Conservation (phyloP, 768 basidiomycete species). For the Podaxis sp. region DNA sequence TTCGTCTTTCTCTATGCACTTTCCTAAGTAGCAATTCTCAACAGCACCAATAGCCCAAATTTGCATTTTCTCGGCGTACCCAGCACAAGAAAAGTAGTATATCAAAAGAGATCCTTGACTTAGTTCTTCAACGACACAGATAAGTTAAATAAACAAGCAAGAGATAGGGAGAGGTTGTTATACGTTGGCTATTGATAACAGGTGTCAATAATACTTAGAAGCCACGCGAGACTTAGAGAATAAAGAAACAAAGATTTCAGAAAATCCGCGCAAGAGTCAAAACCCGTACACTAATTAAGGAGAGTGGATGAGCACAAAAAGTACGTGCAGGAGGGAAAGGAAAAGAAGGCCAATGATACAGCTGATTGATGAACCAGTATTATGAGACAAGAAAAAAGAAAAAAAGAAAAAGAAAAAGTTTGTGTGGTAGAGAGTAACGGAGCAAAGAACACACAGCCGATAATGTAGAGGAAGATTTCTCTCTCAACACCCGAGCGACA, state of each 20-base stretch:
- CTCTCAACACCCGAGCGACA: constrained; percentile 10
- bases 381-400: constrained; percentile 11
- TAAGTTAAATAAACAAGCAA: constrained; percentile 27
- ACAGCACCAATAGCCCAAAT: constrained; percentile 7
- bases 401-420: constrained; percentile 7
- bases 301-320: constrained; percentile 1
- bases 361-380: constrained; percentile 14
- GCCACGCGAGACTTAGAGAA: neutral
- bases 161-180: constrained; percentile 2
- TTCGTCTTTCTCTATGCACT: neutral
- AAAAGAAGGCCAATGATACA: constrained; percentile 24
- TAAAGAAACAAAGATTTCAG: neutral
- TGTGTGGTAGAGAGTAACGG: constrained; percentile 15
- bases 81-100: constrained; percentile 16
- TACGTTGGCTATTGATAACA: constrained; percentile 15
- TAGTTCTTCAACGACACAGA: constrained; percentile 14
- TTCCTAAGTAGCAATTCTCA: neutral
- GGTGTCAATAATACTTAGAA: constrained; percentile 7
- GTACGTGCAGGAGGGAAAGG: neutral
- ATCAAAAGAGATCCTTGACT: constrained; percentile 14
- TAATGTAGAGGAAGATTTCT: constrained; percentile 4
- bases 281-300: constrained; percentile 9
- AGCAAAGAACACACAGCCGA: constrained; percentile 11
- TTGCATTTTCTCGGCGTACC: constrained; percentile 8
- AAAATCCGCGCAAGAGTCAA: constrained; percentile 6